These are phyloP conservation scores for Colletotrichum scovillei DNA, from an alignment of 2,329 filamentous ascomycete genomes.

Conservation along the genomic window DNA sequence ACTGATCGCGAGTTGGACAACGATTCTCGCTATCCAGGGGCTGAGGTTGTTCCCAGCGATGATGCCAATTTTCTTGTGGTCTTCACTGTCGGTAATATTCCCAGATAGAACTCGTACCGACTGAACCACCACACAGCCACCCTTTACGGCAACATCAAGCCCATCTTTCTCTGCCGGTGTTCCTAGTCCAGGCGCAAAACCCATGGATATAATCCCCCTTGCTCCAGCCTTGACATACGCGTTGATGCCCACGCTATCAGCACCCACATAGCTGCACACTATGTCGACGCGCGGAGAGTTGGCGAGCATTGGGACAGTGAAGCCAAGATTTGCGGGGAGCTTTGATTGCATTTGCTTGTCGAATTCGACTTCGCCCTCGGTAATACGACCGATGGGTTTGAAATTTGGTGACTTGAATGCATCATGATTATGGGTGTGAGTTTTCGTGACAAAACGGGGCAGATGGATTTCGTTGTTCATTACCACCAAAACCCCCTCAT, in stretches of 20 bases:
- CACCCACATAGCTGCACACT: constrained; percentile 10
- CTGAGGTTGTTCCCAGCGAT: constrained; percentile 6
- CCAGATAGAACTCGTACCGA: constrained; percentile 11
- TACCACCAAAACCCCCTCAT: constrained; percentile 7
- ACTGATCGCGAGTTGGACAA: too few species aligned
- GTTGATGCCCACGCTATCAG: background rate
- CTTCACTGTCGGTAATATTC: constrained; percentile 3
- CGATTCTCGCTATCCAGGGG: constrained; percentile 17
- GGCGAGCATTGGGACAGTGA: too few species aligned
- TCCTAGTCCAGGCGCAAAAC: constrained; percentile 12
- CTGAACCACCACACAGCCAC: background rate
- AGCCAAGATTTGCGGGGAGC: background rate
- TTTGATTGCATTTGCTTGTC: too few species aligned
- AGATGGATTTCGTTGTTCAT: constrained; percentile 22
- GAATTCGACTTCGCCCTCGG: background rate
- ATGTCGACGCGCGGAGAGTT: constrained; percentile 18
- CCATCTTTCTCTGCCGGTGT: background rate
- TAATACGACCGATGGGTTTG: background rate
- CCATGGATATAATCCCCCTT: constrained; percentile 10
- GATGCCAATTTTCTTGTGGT: background rate
- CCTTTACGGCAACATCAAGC: background rate
- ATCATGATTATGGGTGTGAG: constrained; percentile 16
- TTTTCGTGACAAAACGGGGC: constrained; percentile 13
- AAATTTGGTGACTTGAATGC: constrained; percentile 14
- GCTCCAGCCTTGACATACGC: background rate